Conservation (phyloP, 169 alveolate species). For the Cryptosporidium canis region DNA sequence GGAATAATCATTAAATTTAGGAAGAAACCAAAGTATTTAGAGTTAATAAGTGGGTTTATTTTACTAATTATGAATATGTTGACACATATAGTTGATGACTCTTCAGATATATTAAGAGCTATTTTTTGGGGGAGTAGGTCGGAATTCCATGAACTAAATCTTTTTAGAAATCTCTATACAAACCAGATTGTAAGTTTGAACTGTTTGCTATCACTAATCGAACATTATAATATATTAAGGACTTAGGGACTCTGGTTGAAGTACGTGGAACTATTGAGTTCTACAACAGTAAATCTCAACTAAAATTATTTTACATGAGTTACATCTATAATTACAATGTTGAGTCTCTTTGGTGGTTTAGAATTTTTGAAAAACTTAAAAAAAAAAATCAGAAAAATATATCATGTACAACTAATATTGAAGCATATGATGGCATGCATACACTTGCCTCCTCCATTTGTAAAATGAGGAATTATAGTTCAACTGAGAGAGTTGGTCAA, state of each 20-base stretch:
- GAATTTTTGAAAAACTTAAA: background rate
- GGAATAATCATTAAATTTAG: conserved; percentile 24
- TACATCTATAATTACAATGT: background rate
- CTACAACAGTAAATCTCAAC: conserved; percentile 41
- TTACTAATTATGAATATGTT: background rate
- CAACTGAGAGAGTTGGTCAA: background rate
- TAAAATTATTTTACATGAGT: conserved; percentile 8
- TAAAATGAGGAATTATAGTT: background rate
- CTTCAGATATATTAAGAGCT: conserved; percentile 45
- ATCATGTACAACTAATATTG: background rate
- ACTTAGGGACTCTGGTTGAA: conserved; percentile 28
- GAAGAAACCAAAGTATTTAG: conserved; percentile 39
- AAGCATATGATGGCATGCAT: background rate
- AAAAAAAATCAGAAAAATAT: background rate
- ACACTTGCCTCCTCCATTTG: background rate
- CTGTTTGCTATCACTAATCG: background rate
- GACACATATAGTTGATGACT: conserved; percentile 43
- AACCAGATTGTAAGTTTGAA: conserved; percentile 24
- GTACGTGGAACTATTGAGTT: conserved; percentile 50
- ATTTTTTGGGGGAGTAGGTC: conserved; percentile 41
- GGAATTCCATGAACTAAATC: background rate
- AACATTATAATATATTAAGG: background rate
- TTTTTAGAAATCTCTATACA: conserved; percentile 17
- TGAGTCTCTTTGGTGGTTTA: conserved; percentile 68
- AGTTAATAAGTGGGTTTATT: conserved; percentile 43